Conservation (phyloP, 2,329 filamentous ascomycete genomes). For the Pestalotiopsis sp. region DNA sequence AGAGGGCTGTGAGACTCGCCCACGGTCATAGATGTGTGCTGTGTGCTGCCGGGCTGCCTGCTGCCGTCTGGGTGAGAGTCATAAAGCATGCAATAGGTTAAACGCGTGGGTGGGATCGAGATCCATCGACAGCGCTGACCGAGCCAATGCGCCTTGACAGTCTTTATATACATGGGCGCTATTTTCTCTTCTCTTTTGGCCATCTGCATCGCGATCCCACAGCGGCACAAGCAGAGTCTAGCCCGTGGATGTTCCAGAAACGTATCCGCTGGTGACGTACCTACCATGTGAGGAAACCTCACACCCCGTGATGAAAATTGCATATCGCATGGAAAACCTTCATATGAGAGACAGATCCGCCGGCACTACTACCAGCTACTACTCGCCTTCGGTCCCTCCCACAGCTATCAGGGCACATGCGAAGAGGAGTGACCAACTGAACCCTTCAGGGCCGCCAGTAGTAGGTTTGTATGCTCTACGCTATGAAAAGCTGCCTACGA, state of each 20-base stretch:
- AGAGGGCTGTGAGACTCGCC: neutral
- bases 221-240: neutral
- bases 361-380: neutral
- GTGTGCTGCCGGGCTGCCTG: neutral
- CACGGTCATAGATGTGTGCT: neutral
- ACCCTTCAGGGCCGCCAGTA: neutral
- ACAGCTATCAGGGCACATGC: neutral
- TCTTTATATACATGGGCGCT: neutral
- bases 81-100: neutral
- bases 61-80: neutral
- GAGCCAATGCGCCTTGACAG: neutral
- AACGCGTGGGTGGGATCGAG: neutral
- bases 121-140: neutral
- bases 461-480: neutral
- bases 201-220: slow-evolving; percentile 4
- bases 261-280: neutral
- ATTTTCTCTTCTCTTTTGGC: neutral
- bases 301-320: neutral
- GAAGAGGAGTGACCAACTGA: neutral
- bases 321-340: neutral
- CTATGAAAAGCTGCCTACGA: neutral
- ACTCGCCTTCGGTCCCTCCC: neutral
- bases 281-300: neutral
- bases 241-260: neutral
- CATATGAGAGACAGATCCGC: neutral